These are phyloP conservation scores for Biscutella laevigata DNA, from an alignment of 441 rosid genomes.

Conservation along the genomic window DNA sequence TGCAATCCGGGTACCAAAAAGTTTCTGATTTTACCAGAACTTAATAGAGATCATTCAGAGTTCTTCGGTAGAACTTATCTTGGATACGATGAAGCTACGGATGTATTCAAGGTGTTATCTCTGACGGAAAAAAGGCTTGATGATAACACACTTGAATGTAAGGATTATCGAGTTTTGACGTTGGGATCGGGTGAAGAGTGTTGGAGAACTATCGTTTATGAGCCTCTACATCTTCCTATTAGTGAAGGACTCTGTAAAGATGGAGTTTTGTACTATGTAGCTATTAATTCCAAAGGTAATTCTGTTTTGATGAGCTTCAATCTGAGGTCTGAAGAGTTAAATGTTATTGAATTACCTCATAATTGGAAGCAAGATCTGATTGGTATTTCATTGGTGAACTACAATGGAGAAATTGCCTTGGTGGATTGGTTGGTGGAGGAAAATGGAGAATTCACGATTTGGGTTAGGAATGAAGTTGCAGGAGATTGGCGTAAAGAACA, in stretches of 20 bases:
- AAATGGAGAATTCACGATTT: no score
- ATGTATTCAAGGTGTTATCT: conserved; percentile 2
- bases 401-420: not conserved
- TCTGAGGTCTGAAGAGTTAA: not conserved
- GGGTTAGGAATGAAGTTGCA: not conserved
- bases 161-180: not conserved
- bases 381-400: not conserved
- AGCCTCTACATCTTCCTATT: not conserved
- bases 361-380: no score
- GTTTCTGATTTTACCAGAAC: not conserved
- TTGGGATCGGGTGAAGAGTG: not conserved
- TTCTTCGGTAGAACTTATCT: not conserved
- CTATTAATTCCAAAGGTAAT: no score
- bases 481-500: no score
- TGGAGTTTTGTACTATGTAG: no score
- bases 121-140: not conserved
- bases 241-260: no score
- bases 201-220: not conserved
- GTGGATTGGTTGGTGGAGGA: no score
- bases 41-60: not conserved
- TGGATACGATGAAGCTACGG: not conserved
- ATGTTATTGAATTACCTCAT: not conserved
- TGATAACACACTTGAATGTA: no score
- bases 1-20: not conserved
- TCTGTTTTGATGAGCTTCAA: not conserved